Percentiles rank a stretch among this genome's conserved stretches.
These are phyloP conservation scores for Globisporangium recalcitrans DNA, from an alignment of 352 stramenopile genomes.

Conservation along the genomic window DNA sequence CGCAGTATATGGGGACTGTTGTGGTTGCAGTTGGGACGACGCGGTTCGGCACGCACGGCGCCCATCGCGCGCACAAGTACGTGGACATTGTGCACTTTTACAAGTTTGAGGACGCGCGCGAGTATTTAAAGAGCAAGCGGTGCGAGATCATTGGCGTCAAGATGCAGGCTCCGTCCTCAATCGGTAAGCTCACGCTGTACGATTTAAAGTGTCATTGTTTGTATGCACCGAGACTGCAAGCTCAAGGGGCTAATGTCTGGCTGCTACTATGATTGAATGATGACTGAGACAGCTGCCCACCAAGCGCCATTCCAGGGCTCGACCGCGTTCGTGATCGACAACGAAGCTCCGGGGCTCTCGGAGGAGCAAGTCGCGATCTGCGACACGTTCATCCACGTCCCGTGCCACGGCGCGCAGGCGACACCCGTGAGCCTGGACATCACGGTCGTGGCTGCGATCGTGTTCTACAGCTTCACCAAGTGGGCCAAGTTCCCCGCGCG, in stretches of 20 bases:
- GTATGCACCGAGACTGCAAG: neutral
- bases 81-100: conserved; percentile 71
- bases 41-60: conserved; percentile 74
- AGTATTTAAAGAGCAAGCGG: conserved; percentile 48
- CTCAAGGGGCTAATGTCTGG: neutral
- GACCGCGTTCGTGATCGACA: conserved; percentile 73
- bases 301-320: conserved; percentile 39
- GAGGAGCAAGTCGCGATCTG: conserved; percentile 58
- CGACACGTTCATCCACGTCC: conserved; percentile 58
- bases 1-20: neutral
- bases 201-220: neutral
- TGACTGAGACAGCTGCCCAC: conserved; percentile 33
- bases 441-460: conserved; percentile 59
- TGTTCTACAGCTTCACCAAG: conserved; percentile 61
- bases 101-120: conserved; percentile 49
- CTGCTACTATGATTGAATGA: neutral
- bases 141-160: conserved; percentile 62
- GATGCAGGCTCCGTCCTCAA: conserved; percentile 1
- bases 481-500: conserved; percentile 58
- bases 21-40: conserved; percentile 48
- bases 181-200: neutral
- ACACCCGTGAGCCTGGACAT: conserved; percentile 41
- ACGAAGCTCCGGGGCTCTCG: conserved; percentile 57
- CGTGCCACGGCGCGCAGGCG: conserved; percentile 41
- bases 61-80: conserved; percentile 77